Evolutionary conservation across 2,329 filamentous ascomycete species (phyloP), one percentile per base, ranked within the genome.

Genomic region (Fusarium multiceps): DNA sequence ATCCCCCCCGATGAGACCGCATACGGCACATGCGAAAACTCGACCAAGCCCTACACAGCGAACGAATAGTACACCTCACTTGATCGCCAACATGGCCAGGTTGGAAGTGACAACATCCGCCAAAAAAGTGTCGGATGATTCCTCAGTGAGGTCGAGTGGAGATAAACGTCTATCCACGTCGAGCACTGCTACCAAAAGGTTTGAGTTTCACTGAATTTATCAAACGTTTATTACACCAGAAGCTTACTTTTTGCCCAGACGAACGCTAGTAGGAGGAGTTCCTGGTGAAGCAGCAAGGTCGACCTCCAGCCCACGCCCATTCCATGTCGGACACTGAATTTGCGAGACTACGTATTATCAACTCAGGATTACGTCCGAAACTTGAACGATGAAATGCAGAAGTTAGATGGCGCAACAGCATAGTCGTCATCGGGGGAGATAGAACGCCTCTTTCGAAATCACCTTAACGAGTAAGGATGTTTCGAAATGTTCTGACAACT

Each of bases 131-230:
- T 67, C 74, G 11, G 81, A 83, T 46, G 81, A 84, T 43, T 68
- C 69, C 27, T 70, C 69, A 34, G 72, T 75, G 56, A 75, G 75
- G 55, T 63, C 77, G 46, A 74, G 73, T 57, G 74, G 75, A 49
- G 84, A 86, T 56, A 86, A 87, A 68, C 84, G 86, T 32, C 80
- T 82, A 49, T 89, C 87, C 28, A 80, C 80, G 42, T 85, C 84
- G 51, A 88, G 85, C 75, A 79, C 80, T 49, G 89, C 89, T 79
- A 83, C 80, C 48, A 89, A 89, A 80, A 83, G 86, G 63, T 82
- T 37, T 88, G 58, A 89, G 86, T 79, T 88, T 90, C 69, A 86
- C 83, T 71, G 88, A 90, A 56, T 88, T 89, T 67, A 86, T 87
- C 48, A 88, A 87, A 75, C 82, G 87, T 66, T 77, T 90, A 56